Evolutionary conservation across 2,329 filamentous ascomycete species (phyloP).

Genomic region (Cladophialophora bantiana): DNA sequence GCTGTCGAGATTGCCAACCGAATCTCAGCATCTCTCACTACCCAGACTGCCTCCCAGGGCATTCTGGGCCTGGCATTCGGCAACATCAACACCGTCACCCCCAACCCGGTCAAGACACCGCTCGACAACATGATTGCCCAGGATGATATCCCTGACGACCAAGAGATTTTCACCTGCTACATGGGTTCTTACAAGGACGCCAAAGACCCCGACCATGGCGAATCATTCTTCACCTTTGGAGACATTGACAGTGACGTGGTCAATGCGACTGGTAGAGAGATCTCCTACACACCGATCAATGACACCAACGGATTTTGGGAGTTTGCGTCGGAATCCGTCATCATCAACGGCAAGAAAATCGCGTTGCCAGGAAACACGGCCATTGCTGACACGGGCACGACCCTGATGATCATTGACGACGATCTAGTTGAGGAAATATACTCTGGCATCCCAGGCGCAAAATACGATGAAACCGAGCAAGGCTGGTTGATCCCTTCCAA

Average conservation of each 20-base stretch:
- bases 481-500: conserved; percentile 69
- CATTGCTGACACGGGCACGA: conserved; percentile 76
- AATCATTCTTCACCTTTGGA: conserved; percentile 75
- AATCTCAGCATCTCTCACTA: conserved; percentile 65
- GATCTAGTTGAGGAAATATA: conserved; percentile 68
- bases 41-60: conserved; percentile 62
- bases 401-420: conserved; percentile 70
- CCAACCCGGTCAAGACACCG: conserved; percentile 64
- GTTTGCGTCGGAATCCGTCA: conserved; percentile 64
- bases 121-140: conserved; percentile 73
- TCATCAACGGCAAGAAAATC: conserved; percentile 64
- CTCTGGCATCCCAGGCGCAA: conserved; percentile 66
- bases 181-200: conserved; percentile 64
- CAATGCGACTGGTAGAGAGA: conserved; percentile 59
- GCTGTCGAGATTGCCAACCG: conserved; percentile 68
- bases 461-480: conserved; percentile 63
- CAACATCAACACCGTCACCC: conserved; percentile 68
- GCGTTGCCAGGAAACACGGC: conserved; percentile 65
- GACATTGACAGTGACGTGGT: conserved; percentile 71
- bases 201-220: conserved; percentile 52
- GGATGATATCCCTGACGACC: conserved; percentile 59
- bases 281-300: conserved; percentile 68
- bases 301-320: conserved; percentile 73
- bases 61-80: conserved; percentile 66
- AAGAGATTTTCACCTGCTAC: conserved; percentile 69